phyloP scores from a whole-genome alignment of 1,139 yeast genomes.

The Nematodospora anomalae region DNA sequence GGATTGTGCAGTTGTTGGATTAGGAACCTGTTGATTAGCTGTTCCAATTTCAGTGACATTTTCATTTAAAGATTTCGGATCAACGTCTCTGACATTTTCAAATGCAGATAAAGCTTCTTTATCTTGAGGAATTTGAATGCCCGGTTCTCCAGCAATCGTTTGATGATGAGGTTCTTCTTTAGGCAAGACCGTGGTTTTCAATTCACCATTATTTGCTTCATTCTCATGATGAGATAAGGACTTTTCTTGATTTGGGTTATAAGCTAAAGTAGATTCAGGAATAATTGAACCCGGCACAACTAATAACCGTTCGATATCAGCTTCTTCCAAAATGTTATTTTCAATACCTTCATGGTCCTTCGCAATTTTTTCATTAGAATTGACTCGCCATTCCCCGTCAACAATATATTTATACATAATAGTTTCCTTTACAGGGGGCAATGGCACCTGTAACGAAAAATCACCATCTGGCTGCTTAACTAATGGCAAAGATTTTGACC shows the following conservation, averaged over 20 bases:
- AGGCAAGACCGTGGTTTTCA: constrained; percentile 58
- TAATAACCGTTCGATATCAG: constrained; percentile 36
- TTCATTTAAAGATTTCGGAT: constrained; percentile 51
- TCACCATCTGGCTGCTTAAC: constrained; percentile 61
- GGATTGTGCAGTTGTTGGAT: constrained; percentile 8
- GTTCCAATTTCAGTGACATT: constrained; percentile 12
- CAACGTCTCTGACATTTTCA: constrained; percentile 34
- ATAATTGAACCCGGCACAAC: constrained; percentile 37
- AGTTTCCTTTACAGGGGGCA: constrained; percentile 40
- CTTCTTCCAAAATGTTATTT: constrained; percentile 55
- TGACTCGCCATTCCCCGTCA: constrained; percentile 68
- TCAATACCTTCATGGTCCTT: constrained; percentile 56
- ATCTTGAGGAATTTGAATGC: constrained; percentile 44
- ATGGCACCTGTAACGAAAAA: constrained; percentile 59
- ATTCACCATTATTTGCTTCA: constrained; percentile 22
- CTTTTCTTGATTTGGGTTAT: constrained; percentile 13
- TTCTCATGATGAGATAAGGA: constrained; percentile 11
- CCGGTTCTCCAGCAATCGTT: constrained; percentile 54
- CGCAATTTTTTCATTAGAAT: constrained; percentile 43
- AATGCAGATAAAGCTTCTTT: constrained; percentile 43
- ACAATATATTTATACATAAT: constrained; percentile 69
- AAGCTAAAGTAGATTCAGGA: constrained; percentile 56
- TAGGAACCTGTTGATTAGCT: constrained; percentile 8
- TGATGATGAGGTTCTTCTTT: constrained; percentile 48
- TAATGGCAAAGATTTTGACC: constrained; percentile 62